Conservation (phyloP, 2,329 filamentous ascomycete species). For the Cercospora berteroae region DNA sequence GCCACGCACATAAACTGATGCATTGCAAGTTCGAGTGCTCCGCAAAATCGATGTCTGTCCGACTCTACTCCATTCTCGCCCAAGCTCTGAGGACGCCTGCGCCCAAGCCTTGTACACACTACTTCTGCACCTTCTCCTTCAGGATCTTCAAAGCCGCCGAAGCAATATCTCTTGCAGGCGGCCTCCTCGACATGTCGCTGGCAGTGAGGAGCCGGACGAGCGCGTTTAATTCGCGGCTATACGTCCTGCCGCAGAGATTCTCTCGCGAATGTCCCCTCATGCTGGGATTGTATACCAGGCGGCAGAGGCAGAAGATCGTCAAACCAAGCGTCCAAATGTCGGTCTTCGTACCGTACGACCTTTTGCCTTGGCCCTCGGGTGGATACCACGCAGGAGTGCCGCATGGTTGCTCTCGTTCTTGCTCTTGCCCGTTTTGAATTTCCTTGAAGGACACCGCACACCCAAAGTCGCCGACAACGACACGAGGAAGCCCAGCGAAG, state of each 20-base stretch:
- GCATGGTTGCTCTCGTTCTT: conserved; percentile 12
- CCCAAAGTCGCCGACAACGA: conserved; percentile 27
- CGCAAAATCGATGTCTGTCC: not conserved
- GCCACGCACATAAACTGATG: not conserved
- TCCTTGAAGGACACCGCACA: conserved; percentile 19
- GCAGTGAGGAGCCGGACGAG: conserved; percentile 14
- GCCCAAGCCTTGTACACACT: not conserved
- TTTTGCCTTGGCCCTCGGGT: conserved; percentile 16
- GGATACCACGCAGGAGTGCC: conserved; percentile 25
- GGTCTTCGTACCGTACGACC: conserved; percentile 19
- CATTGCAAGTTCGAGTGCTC: not conserved
- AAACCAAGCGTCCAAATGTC: conserved; percentile 25
- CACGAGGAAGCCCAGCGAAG: not conserved
- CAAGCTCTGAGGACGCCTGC: not conserved
- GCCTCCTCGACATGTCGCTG: not conserved
- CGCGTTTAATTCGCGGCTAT: conserved; percentile 7
- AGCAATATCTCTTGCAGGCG: conserved; percentile 17
- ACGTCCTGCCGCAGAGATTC: conserved; percentile 13
- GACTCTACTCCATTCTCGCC: not conserved
- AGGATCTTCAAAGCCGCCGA: conserved; percentile 1
- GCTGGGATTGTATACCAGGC: not conserved
- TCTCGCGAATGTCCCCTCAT: not conserved
- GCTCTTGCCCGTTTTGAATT: conserved; percentile 11
- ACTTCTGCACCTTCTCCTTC: conserved; percentile 2
- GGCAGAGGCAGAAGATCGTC: conserved; percentile 15